Percentiles rank a stretch among this genome's conserved stretches.
Conservation (phyloP, 495 filamentous ascomycete genomes). For the Aspergillus funiculosus region DNA sequence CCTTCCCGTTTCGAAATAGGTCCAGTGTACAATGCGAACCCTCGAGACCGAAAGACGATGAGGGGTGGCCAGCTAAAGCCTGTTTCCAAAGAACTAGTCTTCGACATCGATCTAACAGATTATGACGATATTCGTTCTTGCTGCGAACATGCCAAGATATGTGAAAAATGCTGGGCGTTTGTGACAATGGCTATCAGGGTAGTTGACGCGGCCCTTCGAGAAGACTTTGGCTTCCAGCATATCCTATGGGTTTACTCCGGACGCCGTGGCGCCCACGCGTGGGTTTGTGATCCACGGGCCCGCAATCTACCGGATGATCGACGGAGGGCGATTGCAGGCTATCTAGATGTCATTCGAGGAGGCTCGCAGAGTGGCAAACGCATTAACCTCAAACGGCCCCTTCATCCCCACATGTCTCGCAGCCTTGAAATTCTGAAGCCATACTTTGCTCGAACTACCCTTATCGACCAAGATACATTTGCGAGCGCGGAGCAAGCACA, state of each 20-base stretch:
- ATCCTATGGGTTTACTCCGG: conserved; percentile 98
- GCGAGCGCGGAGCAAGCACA: conserved; percentile 57
- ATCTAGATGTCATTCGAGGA: conserved; percentile 80
- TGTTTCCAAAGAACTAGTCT: conserved; percentile 84
- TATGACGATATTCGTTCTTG: conserved; percentile 96
- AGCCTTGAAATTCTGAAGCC: conserved; percentile 75
- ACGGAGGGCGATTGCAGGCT: conserved; percentile 74
- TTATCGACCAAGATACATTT: conserved; percentile 85
- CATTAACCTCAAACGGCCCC: conserved; percentile 75
- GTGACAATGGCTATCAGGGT: conserved; percentile 97
- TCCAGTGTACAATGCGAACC: conserved; percentile 88
- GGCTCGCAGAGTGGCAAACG: conserved; percentile 80
- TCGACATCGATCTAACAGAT: conserved; percentile 98
- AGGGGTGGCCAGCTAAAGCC: conserved; percentile 62
- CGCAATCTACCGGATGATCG: conserved; percentile 77
- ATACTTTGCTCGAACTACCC: conserved; percentile 74
- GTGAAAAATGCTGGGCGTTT: conserved; percentile 90
- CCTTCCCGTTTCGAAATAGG: conserved; percentile 97
- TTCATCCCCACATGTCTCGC: conserved; percentile 85
- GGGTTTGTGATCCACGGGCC: conserved; percentile 92
- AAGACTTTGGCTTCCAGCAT: conserved; percentile 94
- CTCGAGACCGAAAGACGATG: conserved; percentile 84
- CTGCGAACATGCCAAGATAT: conserved; percentile 89
- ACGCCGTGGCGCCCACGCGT: conserved; percentile 91
- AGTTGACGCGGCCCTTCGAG: conserved; percentile 73